Percentiles rank a stretch among this genome's conserved stretches.
Evolutionary conservation across 2,329 filamentous ascomycete species (phyloP).

Genomic region (Botryosphaeria dothidea): DNA sequence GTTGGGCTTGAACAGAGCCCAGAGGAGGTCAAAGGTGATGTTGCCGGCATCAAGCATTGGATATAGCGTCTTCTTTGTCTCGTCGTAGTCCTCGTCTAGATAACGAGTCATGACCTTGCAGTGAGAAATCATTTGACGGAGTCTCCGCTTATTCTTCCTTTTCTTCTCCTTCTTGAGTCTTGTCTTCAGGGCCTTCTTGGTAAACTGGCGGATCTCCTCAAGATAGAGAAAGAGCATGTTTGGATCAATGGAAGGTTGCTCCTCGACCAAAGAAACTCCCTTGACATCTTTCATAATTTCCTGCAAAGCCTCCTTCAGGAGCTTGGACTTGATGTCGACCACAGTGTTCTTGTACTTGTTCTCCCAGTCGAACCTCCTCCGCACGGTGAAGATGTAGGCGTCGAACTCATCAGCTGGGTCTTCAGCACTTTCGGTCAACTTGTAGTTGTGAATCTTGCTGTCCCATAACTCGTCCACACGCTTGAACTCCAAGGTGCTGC

Average conservation of each 20-base stretch:
- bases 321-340: conserved; percentile 83
- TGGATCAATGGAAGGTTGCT: conserved; percentile 64
- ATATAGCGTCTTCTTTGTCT: conserved; percentile 76
- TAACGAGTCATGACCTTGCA: conserved; percentile 75
- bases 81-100: conserved; percentile 77
- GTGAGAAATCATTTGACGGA: conserved; percentile 61
- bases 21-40: conserved; percentile 85
- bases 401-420: conserved; percentile 71
- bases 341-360: conserved; percentile 74
- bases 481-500: conserved; percentile 65
- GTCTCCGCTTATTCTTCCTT: conserved; percentile 61
- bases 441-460: conserved; percentile 63
- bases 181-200: conserved; percentile 64
- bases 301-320: conserved; percentile 69
- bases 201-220: conserved; percentile 67
- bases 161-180: conserved; percentile 59
- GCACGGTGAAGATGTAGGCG: conserved; percentile 78
- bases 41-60: conserved; percentile 78
- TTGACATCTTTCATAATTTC: conserved; percentile 76
- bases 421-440: conserved; percentile 66
- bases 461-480: conserved; percentile 66
- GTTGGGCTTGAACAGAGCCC: conserved; percentile 87
- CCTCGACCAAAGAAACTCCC: conserved; percentile 76
- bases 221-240: conserved; percentile 63
- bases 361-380: conserved; percentile 80